Percentiles rank a stretch among this genome's conserved stretches.
Conservation (phyloP, 177 flowering plant genomes). For the Vitis hybrid region DNA sequence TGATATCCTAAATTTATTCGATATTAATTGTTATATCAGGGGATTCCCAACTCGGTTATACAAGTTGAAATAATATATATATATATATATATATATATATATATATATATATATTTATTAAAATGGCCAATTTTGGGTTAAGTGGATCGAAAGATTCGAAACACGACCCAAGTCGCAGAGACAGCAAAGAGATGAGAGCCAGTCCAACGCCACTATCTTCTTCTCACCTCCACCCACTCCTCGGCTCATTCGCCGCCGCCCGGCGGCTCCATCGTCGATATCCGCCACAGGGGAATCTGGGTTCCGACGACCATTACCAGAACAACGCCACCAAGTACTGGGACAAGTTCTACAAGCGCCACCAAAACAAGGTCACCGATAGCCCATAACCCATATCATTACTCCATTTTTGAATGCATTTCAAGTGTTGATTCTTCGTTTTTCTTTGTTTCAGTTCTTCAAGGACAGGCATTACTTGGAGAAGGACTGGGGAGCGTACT, state of each 20-base stretch:
- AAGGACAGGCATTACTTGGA: slow-evolving; percentile 58
- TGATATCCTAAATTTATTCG: no score
- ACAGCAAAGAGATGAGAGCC: slow-evolving; percentile 14
- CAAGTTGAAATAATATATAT: no score
- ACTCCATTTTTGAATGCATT: not conserved
- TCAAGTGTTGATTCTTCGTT: not conserved
- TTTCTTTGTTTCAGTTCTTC: slow-evolving; percentile 38
- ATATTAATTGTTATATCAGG: no score
- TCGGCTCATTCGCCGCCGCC: slow-evolving; percentile 8
- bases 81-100: no score
- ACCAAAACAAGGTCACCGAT: slow-evolving; percentile 38
- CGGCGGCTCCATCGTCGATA: slow-evolving; percentile 6
- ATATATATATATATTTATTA: no score
- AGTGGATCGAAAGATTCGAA: not conserved
- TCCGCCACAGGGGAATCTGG: slow-evolving; percentile 4
- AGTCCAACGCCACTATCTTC: slow-evolving; percentile 1
- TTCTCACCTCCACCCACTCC: not conserved
- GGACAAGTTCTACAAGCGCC: slow-evolving; percentile 46
- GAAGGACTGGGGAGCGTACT: slow-evolving; percentile 50
- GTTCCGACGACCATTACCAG: slow-evolving; percentile 11
- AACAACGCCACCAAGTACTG: slow-evolving; percentile 35
- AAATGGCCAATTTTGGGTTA: no score
- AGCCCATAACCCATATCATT: not conserved
- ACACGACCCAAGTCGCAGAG: not conserved
- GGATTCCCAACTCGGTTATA: no score